These are phyloP conservation scores for Coccomyxa subellipsoidea DNA, from an alignment of 163 green algal species.

Conservation along the genomic window DNA sequence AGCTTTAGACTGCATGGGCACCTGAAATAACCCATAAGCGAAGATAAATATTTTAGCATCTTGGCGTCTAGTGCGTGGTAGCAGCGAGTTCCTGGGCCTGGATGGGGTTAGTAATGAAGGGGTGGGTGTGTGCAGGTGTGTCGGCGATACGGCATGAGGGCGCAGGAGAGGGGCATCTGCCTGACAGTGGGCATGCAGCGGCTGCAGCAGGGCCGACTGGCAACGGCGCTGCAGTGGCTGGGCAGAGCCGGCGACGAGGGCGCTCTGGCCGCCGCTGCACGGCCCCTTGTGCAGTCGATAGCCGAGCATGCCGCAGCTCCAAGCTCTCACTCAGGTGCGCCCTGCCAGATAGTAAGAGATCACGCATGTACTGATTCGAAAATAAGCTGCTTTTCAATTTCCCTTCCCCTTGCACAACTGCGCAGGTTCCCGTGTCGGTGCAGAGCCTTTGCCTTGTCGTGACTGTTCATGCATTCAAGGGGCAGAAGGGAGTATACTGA, in stretches of 20 bases:
- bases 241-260: neutral
- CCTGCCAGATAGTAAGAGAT: neutral
- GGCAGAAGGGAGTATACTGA: too few species aligned
- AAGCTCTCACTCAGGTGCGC: neutral
- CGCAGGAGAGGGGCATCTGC: neutral
- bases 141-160: neutral
- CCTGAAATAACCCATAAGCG: too few species aligned
- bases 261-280: neutral
- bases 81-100: too few species aligned
- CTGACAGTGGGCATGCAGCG: neutral
- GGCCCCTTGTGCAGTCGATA: neutral
- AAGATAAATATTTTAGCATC: too few species aligned
- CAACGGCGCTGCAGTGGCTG: neutral
- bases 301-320: neutral
- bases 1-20: neutral
- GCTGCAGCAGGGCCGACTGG: neutral
- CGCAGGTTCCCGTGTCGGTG: neutral
- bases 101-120: too few species aligned
- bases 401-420: neutral
- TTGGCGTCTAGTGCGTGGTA: too few species aligned
- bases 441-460: neutral
- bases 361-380: neutral
- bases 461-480: too few species aligned
- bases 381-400: neutral
- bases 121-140: conserved; percentile 9